Evolutionary conservation across 2,329 filamentous ascomycete species (phyloP).

Genomic region (Penicillium verrucosum): DNA sequence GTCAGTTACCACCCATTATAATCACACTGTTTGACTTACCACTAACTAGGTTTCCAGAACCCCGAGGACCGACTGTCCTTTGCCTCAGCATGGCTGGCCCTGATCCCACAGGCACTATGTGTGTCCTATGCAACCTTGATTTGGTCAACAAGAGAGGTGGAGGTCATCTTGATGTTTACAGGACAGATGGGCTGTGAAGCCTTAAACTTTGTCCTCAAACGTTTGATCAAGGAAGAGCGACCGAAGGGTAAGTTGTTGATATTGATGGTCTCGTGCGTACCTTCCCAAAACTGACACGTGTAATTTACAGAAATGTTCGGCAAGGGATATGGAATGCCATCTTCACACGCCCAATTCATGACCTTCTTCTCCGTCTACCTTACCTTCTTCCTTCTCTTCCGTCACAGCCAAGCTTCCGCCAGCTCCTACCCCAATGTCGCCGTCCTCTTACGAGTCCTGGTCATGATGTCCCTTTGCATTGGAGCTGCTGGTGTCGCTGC

Average conservation of each 20-base stretch:
- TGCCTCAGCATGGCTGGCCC: constrained; percentile 87
- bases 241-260: constrained; percentile 62
- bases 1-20: constrained; percentile 50
- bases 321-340: constrained; percentile 97
- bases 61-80: constrained; percentile 80
- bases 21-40: background rate
- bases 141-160: constrained; percentile 85
- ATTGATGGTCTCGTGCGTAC: background rate
- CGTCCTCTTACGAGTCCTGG: constrained; percentile 55
- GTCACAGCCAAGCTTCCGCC: constrained; percentile 61
- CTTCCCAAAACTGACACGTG: background rate
- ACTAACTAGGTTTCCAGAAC: constrained; percentile 56
- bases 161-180: constrained; percentile 83
- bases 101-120: constrained; percentile 87
- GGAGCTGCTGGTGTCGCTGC: constrained; percentile 69
- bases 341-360: constrained; percentile 91
- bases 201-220: constrained; percentile 84
- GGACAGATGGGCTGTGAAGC: constrained; percentile 91
- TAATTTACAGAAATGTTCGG: constrained; percentile 61
- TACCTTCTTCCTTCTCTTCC: constrained; percentile 75
- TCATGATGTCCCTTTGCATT: constrained; percentile 57
- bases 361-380: constrained; percentile 86
- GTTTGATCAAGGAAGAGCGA: constrained; percentile 86
- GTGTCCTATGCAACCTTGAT: constrained; percentile 86
- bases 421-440: constrained; percentile 43